A percentile compares a stretch with the other conserved stretches of the same genome.
phyloP scores from a whole-genome alignment of 2,329 filamentous ascomycete genomes.

The Phialemoniopsis sp. region DNA sequence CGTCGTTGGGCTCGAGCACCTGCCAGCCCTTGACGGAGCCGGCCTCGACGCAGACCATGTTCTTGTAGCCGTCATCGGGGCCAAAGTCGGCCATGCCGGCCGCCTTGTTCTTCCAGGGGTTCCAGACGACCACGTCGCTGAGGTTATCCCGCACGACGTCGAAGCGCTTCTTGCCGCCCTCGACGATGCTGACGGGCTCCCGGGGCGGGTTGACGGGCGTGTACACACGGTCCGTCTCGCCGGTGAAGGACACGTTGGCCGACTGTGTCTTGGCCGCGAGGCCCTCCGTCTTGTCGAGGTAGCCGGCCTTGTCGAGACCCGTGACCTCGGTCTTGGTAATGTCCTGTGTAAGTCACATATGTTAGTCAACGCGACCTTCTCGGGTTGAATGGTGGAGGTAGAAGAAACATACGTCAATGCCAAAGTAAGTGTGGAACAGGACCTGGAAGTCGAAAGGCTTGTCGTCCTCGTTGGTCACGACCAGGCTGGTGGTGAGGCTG shows the following conservation, averaged over 20 bases:
- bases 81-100: constrained; percentile 80
- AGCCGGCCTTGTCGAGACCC: constrained; percentile 72
- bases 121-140: constrained; percentile 90
- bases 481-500: constrained; percentile 73
- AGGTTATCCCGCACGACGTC: constrained; percentile 80
- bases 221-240: constrained; percentile 88
- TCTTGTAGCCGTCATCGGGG: constrained; percentile 84
- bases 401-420: constrained; percentile 59
- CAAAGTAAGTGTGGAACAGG: constrained; percentile 87
- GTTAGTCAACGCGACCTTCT: not conserved
- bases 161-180: constrained; percentile 61
- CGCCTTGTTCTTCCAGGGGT: constrained; percentile 88
- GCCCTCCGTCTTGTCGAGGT: constrained; percentile 78
- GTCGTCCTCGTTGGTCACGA: constrained; percentile 83
- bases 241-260: constrained; percentile 62
- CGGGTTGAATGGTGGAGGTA: not conserved
- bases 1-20: constrained; percentile 75
- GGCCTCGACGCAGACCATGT: constrained; percentile 93
- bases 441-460: constrained; percentile 87
- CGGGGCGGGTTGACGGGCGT: constrained; percentile 60
- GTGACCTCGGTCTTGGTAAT: constrained; percentile 69
- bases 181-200: constrained; percentile 53
- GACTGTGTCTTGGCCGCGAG: constrained; percentile 61
- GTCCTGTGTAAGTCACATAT: constrained; percentile 54
- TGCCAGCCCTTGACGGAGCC: constrained; percentile 80